These are phyloP conservation scores for Epichloe baconii DNA, from an alignment of 2,329 filamentous ascomycete genomes.

Conservation along the genomic window DNA sequence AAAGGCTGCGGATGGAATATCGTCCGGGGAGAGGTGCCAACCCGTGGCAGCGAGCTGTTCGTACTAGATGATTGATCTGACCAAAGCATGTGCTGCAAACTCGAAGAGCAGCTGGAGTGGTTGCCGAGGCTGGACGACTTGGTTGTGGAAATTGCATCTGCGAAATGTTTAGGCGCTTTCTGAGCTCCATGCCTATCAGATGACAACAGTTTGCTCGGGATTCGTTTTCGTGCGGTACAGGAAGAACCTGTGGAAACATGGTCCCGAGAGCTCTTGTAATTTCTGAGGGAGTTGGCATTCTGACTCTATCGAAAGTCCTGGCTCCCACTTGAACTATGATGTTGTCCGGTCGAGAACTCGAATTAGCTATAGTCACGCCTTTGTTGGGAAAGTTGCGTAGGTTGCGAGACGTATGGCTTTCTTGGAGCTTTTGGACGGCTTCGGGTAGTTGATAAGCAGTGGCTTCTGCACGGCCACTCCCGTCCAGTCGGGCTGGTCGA, in stretches of 20 bases:
- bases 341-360: background rate
- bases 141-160: background rate
- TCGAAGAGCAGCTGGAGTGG: slow-evolving; percentile 3
- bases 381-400: background rate
- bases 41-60: slow-evolving; percentile 2
- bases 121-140: slow-evolving; percentile 5
- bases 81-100: slow-evolving; percentile 1
- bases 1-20: slow-evolving; percentile 15
- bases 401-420: background rate
- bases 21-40: background rate
- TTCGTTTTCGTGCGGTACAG: background rate
- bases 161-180: background rate
- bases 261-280: slow-evolving; percentile 1
- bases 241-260: background rate
- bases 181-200: background rate
- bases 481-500: slow-evolving; percentile 18
- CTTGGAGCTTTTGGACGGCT: slow-evolving; percentile 6
- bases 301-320: slow-evolving; percentile 18
- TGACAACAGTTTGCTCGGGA: background rate
- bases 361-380: background rate
- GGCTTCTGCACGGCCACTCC: slow-evolving; percentile 20
- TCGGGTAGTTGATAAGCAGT: slow-evolving; percentile 11
- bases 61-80: slow-evolving; percentile 7
- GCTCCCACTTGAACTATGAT: slow-evolving; percentile 16
- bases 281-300: slow-evolving; percentile 6